Conservation (phyloP, 345 rosid species). For the Rhodamnia argentea region DNA sequence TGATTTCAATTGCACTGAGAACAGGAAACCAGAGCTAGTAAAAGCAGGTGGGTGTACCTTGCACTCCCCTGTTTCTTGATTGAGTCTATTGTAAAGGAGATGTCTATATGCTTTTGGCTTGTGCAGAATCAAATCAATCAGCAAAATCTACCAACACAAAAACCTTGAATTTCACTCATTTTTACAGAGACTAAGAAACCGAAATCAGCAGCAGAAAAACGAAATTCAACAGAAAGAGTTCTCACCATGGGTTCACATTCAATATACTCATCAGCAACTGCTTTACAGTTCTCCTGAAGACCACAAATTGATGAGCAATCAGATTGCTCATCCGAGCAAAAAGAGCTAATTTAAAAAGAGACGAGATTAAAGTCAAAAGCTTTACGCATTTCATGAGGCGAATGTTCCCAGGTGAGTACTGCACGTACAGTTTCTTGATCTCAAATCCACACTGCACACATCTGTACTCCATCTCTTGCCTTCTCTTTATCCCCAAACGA, state of each 20-base stretch:
- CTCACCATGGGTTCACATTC: slow-evolving; percentile 80
- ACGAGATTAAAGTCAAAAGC: neutral
- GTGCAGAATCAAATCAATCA: slow-evolving; percentile 84
- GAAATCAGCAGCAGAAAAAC: neutral
- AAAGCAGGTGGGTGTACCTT: slow-evolving; percentile 29
- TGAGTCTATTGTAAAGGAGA: slow-evolving; percentile 57
- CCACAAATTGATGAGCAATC: neutral
- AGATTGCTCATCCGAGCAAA: neutral
- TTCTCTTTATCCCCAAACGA: neutral
- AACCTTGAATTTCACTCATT: neutral
- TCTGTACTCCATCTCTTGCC: slow-evolving; percentile 22
- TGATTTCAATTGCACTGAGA: neutral
- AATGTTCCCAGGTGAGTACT: slow-evolving; percentile 63
- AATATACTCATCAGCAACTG: slow-evolving; percentile 65
- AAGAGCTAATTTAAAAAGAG: neutral
- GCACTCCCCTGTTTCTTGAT: slow-evolving; percentile 24
- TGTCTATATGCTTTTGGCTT: slow-evolving; percentile 68
- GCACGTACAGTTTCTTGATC: slow-evolving; percentile 48
- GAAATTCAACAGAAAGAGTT: neutral
- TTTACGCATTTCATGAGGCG: slow-evolving; percentile 77
- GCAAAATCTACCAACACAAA: slow-evolving; percentile 35
- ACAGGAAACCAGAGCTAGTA: neutral
- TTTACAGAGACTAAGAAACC: neutral
- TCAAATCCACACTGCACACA: slow-evolving; percentile 60
- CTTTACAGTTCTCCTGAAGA: slow-evolving; percentile 49